phyloP scores from a whole-genome alignment of 1,139 yeast species.

The Yamadazyma triangularis region DNA sequence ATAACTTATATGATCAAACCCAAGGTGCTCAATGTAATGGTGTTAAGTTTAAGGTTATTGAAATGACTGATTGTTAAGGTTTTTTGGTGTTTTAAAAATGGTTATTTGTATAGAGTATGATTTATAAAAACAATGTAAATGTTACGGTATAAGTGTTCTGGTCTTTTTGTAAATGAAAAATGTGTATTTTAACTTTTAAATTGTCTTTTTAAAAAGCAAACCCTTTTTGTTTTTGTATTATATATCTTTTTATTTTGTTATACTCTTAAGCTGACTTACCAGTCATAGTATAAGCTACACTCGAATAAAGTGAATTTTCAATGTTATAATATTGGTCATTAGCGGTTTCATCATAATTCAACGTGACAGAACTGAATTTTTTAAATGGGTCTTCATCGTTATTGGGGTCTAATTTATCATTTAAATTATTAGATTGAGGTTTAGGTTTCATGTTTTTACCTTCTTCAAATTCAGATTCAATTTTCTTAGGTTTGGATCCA shows the following conservation, averaged over 20 bases:
- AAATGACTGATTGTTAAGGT: conserved; percentile 54
- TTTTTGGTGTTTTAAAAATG: too few relatives aligned
- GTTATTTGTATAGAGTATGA: too few relatives aligned
- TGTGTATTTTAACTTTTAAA: too few relatives aligned
- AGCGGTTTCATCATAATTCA: conserved; percentile 63
- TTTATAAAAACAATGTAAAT: too few relatives aligned
- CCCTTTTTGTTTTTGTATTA: too few relatives aligned
- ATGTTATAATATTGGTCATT: conserved; percentile 15
- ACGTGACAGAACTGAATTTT: conserved; percentile 82
- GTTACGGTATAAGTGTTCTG: too few relatives aligned
- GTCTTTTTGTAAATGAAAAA: too few relatives aligned
- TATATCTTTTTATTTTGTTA: not conserved
- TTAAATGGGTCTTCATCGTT: conserved; percentile 67
- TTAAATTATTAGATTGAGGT: too few relatives aligned
- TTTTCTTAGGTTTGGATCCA: conserved; percentile 19
- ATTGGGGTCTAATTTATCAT: too few relatives aligned
- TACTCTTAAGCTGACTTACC: not conserved
- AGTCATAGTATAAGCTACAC: conserved; percentile 64
- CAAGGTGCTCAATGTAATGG: conserved; percentile 63
- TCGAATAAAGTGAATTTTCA: conserved; percentile 51
- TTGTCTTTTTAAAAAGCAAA: too few relatives aligned
- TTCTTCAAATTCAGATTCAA: conserved; percentile 30
- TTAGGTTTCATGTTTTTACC: conserved; percentile 17
- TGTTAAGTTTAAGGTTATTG: conserved; percentile 61
- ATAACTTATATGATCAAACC: conserved; percentile 73